A percentile compares a stretch with the other conserved stretches of the same genome.
Evolutionary conservation across 495 filamentous ascomycete genomes (phyloP).

Genomic region (Penicillium riverlandense): DNA sequence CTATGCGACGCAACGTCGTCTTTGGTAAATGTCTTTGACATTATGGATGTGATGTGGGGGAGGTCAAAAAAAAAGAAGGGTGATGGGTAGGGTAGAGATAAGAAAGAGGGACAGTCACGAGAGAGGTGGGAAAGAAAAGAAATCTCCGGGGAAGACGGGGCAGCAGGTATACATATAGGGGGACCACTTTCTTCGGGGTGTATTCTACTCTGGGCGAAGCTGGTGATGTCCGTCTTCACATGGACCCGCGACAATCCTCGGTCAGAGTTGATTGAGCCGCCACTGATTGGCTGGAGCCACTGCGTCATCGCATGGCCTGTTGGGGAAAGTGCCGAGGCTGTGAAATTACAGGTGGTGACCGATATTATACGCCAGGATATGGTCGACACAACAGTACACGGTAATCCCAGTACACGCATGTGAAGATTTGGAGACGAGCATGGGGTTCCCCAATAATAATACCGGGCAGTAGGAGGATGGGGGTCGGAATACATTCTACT

Average conservation of each 20-base stretch:
- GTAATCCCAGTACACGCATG: neutral
- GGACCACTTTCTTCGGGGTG: slow-evolving; percentile 5
- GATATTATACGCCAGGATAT: no score
- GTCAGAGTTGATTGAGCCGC: slow-evolving; percentile 12
- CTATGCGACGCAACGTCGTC: slow-evolving; percentile 86
- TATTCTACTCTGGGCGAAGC: slow-evolving; percentile 3
- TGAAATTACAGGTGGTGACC: no score
- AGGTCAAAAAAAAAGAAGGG: neutral
- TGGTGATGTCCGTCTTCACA: neutral
- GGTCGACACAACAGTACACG: neutral
- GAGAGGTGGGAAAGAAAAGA: slow-evolving; percentile 1
- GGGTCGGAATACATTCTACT: no score
- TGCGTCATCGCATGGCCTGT: slow-evolving; percentile 21
- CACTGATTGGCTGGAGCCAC: slow-evolving; percentile 6
- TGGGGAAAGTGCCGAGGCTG: neutral
- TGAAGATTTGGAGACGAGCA: no score
- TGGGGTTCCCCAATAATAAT: no score
- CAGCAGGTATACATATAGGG: slow-evolving; percentile 4
- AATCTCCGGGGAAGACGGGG: slow-evolving; percentile 11
- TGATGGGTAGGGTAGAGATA: neutral
- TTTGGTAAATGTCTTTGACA: slow-evolving; percentile 82
- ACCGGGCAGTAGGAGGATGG: no score
- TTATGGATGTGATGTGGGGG: slow-evolving; percentile 31
- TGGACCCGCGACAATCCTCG: neutral
- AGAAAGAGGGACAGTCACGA: slow-evolving; percentile 1